These are phyloP conservation scores for Artemisia argyi DNA, from an alignment of 129 eudicot species.

Conservation along the genomic window DNA sequence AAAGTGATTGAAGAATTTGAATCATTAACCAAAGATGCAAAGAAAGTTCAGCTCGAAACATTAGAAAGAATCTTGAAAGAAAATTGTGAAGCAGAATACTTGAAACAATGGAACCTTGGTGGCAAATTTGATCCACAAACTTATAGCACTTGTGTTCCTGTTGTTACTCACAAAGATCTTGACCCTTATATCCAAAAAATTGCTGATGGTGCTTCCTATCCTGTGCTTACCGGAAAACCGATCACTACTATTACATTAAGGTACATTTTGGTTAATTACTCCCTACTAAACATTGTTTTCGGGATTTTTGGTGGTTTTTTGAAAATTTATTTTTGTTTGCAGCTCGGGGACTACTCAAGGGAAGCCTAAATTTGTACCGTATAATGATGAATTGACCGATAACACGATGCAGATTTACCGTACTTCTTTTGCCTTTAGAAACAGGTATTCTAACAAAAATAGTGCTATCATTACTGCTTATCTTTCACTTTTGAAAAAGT, in stretches of 20 bases:
- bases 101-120: conserved; percentile 52
- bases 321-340: neutral
- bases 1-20: conserved; percentile 63
- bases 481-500: too few species aligned
- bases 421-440: conserved; percentile 50
- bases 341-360: conserved; percentile 86
- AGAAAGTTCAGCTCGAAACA: conserved; percentile 61
- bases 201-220: conserved; percentile 55
- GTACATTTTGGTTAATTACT: conserved; percentile 19
- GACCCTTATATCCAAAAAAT: conserved; percentile 72
- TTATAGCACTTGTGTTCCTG: conserved; percentile 58
- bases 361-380: conserved; percentile 78
- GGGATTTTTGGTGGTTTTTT: neutral
- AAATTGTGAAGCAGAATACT: conserved; percentile 64
- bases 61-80: conserved; percentile 62
- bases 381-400: conserved; percentile 58
- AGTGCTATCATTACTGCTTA: neutral
- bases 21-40: conserved; percentile 59
- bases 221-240: conserved; percentile 63
- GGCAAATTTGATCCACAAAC: conserved; percentile 66
- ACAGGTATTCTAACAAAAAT: conserved; percentile 4
- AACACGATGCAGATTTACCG: conserved; percentile 64
- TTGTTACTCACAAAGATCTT: conserved; percentile 66
- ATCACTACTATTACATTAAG: conserved; percentile 67
- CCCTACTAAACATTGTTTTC: neutral